Evolutionary conservation across 306 rosid genomes (phyloP).

Genomic region (Lablab purpureus): DNA sequence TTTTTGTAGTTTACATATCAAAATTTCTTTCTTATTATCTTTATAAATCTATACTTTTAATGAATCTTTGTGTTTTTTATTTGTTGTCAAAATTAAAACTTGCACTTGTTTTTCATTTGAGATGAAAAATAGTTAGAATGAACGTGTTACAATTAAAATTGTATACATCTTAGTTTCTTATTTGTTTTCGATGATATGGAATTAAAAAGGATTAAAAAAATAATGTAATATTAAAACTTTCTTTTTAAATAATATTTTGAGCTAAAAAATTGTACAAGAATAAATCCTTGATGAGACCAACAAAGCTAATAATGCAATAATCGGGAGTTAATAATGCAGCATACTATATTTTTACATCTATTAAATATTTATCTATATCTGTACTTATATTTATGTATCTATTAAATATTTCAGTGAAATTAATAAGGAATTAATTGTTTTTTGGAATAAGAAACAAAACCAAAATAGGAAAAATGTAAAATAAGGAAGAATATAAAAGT

Average conservation of each 20-base stretch:
- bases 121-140: background rate
- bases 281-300: background rate
- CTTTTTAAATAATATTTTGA: background rate
- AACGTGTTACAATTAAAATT: background rate
- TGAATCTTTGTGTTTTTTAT: background rate
- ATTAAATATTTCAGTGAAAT: background rate
- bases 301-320: background rate
- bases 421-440: background rate
- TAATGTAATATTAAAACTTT: background rate
- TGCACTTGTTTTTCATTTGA: background rate
- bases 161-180: background rate
- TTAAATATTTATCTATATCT: background rate
- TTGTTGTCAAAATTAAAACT: background rate
- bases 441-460: background rate
- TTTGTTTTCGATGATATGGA: background rate
- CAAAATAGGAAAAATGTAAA: background rate
- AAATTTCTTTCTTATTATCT: too few species aligned
- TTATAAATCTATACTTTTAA: background rate
- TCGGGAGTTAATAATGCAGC: background rate
- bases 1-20: too few species aligned
- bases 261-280: background rate
- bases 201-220: background rate
- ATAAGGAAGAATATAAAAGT: background rate
- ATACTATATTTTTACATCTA: background rate
- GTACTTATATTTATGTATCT: background rate